phyloP scores from a whole-genome alignment of 345 rosid species.

The Citrus unshiu region DNA sequence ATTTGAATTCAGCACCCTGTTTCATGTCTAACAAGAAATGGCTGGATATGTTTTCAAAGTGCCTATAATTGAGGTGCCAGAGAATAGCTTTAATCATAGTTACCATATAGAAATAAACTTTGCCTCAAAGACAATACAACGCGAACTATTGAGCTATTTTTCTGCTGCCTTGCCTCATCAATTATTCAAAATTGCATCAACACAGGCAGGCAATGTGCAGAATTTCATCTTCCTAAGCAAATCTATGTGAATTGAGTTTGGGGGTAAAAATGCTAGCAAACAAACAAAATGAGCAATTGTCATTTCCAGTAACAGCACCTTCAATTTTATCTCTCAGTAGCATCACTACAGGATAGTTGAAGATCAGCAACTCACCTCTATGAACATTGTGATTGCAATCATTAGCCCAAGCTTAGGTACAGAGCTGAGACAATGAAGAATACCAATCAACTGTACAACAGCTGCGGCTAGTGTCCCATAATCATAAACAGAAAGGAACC shows the following conservation, averaged over 20 bases:
- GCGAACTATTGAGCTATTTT: too few relatives aligned
- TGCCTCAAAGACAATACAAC: neutral
- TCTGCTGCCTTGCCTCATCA: neutral
- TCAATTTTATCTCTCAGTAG: neutral
- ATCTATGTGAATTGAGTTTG: neutral
- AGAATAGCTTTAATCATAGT: neutral
- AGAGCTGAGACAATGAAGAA: neutral
- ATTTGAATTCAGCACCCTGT: neutral
- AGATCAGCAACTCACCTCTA: neutral
- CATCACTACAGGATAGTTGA: neutral
- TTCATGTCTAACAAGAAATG: too few relatives aligned
- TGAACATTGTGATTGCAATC: neutral
- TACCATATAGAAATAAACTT: neutral
- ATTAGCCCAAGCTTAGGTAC: neutral
- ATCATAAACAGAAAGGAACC: too few relatives aligned
- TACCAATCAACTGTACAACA: neutral
- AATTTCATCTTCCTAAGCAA: neutral
- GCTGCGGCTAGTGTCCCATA: neutral
- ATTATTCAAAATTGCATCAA: neutral
- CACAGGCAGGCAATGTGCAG: neutral
- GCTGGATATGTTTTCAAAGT: neutral
- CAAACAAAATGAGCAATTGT: neutral
- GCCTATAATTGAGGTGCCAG: neutral
- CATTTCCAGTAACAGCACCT: neutral
- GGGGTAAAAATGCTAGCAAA: neutral